A percentile compares a stretch with the other conserved stretches of the same genome.
phyloP scores from a whole-genome alignment of 2,329 filamentous ascomycete genomes.

The Byssothecium circinans region DNA sequence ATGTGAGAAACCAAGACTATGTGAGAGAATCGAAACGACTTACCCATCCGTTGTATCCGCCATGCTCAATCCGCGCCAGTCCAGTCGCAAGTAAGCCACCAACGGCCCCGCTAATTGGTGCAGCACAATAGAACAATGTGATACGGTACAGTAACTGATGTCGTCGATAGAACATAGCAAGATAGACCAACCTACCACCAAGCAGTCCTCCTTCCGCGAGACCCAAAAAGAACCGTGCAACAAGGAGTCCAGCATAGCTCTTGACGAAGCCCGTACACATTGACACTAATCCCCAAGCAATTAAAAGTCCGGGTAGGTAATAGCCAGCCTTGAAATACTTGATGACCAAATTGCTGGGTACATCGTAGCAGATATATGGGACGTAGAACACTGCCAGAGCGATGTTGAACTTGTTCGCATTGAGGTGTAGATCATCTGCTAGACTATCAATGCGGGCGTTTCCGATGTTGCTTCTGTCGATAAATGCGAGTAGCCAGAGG shows the following conservation, averaged over 20 bases:
- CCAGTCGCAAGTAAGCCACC: conserved; percentile 49
- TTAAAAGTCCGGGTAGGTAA: conserved; percentile 45
- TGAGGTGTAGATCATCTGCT: conserved; percentile 42
- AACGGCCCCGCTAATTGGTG: conserved; percentile 46
- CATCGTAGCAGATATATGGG: conserved; percentile 46
- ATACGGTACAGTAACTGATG: conserved; percentile 47
- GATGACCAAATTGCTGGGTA: conserved; percentile 46
- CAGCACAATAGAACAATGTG: conserved; percentile 42
- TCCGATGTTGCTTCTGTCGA: conserved; percentile 48
- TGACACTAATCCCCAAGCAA: conserved; percentile 45
- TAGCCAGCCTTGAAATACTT: conserved; percentile 46
- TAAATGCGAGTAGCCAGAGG: conserved; percentile 53
- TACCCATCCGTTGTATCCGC: conserved; percentile 44
- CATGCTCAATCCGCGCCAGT: conserved; percentile 43
- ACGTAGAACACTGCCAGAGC: conserved; percentile 51
- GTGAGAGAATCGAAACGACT: neutral
- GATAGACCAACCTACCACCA: conserved; percentile 47
- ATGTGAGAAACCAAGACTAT: neutral
- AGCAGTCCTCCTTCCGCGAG: conserved; percentile 47
- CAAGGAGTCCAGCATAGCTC: conserved; percentile 45
- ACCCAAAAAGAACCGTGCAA: conserved; percentile 46
- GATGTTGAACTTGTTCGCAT: conserved; percentile 47
- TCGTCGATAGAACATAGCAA: conserved; percentile 48
- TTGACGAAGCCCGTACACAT: conserved; percentile 48
- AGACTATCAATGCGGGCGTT: conserved; percentile 50